phyloP scores from a whole-genome alignment of 306 rosid species.

The Prunus dulcis region DNA sequence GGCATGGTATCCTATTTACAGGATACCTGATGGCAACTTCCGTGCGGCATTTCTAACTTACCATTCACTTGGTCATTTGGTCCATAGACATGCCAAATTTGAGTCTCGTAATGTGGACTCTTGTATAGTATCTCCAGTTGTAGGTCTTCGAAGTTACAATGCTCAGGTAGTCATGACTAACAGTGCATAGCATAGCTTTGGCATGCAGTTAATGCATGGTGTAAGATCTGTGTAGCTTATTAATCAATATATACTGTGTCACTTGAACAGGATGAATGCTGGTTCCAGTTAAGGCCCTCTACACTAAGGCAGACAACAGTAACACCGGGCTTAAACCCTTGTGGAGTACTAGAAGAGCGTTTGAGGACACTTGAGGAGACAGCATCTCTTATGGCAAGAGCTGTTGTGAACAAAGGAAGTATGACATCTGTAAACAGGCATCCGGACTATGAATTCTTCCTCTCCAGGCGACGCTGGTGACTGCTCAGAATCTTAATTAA shows the following conservation, averaged over 20 bases:
- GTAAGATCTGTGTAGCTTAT: slow-evolving; percentile 4
- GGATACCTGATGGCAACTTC: slow-evolving; percentile 78
- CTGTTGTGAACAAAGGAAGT: slow-evolving; percentile 57
- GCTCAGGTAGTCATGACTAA: slow-evolving; percentile 47
- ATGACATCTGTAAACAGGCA: slow-evolving; percentile 49
- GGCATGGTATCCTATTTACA: slow-evolving; percentile 95
- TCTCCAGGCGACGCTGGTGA: slow-evolving; percentile 56
- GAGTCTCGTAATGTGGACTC: slow-evolving; percentile 31
- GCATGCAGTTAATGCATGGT: slow-evolving; percentile 4
- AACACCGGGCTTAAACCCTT: slow-evolving; percentile 33
- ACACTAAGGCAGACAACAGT: slow-evolving; percentile 16
- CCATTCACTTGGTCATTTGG: slow-evolving; percentile 79
- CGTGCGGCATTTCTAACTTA: slow-evolving; percentile 85
- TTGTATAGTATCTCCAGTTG: slow-evolving; percentile 63
- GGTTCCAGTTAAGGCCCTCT: slow-evolving; percentile 53
- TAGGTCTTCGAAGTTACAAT: slow-evolving; percentile 87
- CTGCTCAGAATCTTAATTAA: not conserved
- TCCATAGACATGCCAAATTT: slow-evolving; percentile 36
- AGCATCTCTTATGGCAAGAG: slow-evolving; percentile 75
- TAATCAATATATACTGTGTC: not conserved
- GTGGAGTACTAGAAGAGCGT: slow-evolving; percentile 43
- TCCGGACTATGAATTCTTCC: slow-evolving; percentile 76
- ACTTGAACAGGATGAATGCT: slow-evolving; percentile 72
- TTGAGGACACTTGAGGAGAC: slow-evolving; percentile 69
- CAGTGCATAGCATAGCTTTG: not conserved